A percentile compares a stretch with the other conserved stretches of the same genome.
phyloP scores from a whole-genome alignment of 495 filamentous ascomycete genomes.

The Penicillium desertorum region DNA sequence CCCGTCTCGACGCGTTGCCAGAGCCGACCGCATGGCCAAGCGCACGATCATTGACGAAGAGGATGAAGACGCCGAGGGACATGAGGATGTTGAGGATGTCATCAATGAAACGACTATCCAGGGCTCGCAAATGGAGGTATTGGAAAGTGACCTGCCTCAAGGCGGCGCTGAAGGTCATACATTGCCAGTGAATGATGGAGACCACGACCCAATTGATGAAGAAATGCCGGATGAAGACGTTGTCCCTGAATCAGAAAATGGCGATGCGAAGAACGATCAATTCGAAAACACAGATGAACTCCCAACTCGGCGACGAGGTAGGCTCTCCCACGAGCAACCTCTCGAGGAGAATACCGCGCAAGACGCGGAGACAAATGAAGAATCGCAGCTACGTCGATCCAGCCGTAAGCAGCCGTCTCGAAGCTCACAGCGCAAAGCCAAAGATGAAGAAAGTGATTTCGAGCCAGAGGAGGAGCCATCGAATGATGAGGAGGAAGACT shows the following conservation, averaged over 20 bases:
- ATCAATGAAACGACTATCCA: conserved; percentile 35
- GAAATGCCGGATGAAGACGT: conserved; percentile 48
- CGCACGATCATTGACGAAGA: conserved; percentile 59
- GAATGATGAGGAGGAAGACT: conserved; percentile 66
- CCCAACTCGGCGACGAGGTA: conserved; percentile 53
- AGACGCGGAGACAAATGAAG: conserved; percentile 36
- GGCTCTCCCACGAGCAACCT: conserved; percentile 37
- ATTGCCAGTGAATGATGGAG: conserved; percentile 19
- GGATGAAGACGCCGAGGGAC: conserved; percentile 52
- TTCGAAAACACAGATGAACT: conserved; percentile 61
- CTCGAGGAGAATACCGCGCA: conserved; percentile 30
- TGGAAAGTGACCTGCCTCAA: conserved; percentile 43
- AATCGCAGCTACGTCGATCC: conserved; percentile 47
- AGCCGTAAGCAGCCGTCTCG: conserved; percentile 48
- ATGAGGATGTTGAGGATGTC: conserved; percentile 30
- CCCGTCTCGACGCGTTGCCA: conserved; percentile 52
- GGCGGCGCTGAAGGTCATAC: conserved; percentile 39
- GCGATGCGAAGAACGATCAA: conserved; percentile 33
- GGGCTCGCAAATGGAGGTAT: conserved; percentile 41
- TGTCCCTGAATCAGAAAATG: conserved; percentile 54
- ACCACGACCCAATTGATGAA: conserved; percentile 32
- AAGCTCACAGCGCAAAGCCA: conserved; percentile 51
- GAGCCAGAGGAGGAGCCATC: conserved; percentile 67
- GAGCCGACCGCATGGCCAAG: conserved; percentile 53
- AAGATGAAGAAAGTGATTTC: conserved; percentile 82